phyloP scores from a whole-genome alignment of 2,329 filamentous ascomycete genomes.

The Sclerotinia trifoliorum region DNA sequence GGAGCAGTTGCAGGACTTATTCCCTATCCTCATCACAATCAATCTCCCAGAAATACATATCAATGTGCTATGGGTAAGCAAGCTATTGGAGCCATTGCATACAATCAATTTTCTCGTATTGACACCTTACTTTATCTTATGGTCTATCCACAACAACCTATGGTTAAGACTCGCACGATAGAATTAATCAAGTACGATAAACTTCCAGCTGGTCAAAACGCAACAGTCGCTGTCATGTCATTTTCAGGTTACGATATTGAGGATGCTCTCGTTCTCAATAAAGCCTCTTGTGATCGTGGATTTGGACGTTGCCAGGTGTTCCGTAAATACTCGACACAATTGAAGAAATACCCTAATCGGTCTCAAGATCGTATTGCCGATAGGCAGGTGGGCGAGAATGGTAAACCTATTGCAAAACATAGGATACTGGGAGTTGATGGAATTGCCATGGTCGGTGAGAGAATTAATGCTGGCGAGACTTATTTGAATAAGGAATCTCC shows the following conservation, averaged over 20 bases:
- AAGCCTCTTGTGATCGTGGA: constrained; percentile 89
- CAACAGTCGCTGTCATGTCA: constrained; percentile 97
- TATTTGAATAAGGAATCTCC: constrained; percentile 91
- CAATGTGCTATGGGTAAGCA: constrained; percentile 99
- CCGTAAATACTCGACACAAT: constrained; percentile 82
- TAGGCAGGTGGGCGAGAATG: constrained; percentile 53
- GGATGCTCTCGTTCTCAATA: constrained; percentile 94
- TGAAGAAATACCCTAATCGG: constrained; percentile 88
- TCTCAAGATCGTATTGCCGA: constrained; percentile 65
- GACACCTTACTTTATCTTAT: constrained; percentile 95
- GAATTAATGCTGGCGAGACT: constrained; percentile 74
- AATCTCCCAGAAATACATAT: constrained; percentile 97
- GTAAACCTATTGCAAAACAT: constrained; percentile 66
- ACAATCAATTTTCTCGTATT: constrained; percentile 96
- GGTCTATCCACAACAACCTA: constrained; percentile 95
- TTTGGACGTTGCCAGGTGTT: constrained; percentile 98
- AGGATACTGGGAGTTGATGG: constrained; percentile 79
- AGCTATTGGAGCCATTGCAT: constrained; percentile 96
- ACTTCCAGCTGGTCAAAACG: constrained; percentile 93
- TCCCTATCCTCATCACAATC: constrained; percentile 97
- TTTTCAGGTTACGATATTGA: constrained; percentile 99
- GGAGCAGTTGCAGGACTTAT: constrained; percentile 95
- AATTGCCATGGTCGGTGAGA: constrained; percentile 80
- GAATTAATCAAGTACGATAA: constrained; percentile 97
- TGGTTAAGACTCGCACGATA: constrained; percentile 97